Evolutionary conservation across 2,329 filamentous ascomycete species (phyloP).

Genomic region (Colletotrichum liaoningense): DNA sequence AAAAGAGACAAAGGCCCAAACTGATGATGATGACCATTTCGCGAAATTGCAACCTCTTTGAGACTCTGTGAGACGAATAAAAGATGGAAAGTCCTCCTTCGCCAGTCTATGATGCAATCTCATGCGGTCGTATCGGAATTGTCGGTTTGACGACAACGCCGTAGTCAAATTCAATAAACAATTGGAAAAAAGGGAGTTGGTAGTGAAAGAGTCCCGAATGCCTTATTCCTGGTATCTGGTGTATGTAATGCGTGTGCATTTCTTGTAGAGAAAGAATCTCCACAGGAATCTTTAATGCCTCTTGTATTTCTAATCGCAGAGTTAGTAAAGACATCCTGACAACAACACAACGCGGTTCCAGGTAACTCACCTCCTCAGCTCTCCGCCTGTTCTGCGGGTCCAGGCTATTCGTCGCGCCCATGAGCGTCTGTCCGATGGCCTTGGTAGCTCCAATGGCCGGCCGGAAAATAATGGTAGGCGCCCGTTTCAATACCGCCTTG

Average conservation of each 20-base stretch:
- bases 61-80: neutral
- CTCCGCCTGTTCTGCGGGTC: conserved; percentile 85
- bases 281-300: conserved; percentile 46
- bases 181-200: neutral
- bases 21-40: neutral
- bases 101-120: conserved; percentile 38
- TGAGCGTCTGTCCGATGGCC: conserved; percentile 86
- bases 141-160: neutral
- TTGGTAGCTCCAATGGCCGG: conserved; percentile 92
- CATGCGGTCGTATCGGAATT: conserved; percentile 21
- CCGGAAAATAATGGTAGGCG: conserved; percentile 92
- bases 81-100: conserved; percentile 28
- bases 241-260: conserved; percentile 3
- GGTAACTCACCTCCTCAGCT: conserved; percentile 86
- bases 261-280: neutral
- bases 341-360: neutral
- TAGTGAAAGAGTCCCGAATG: neutral
- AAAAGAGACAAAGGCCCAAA: neutral
- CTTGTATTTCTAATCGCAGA: conserved; percentile 59
- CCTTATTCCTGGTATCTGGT: conserved; percentile 15
- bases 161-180: neutral
- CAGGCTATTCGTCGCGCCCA: conserved; percentile 92
- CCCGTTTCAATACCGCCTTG: conserved; percentile 80
- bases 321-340: conserved; percentile 26
- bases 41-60: neutral